Percentiles rank a stretch among this genome's conserved stretches.
Conservation (phyloP, 306 rosid species). For the Phaseolus lunatus region DNA sequence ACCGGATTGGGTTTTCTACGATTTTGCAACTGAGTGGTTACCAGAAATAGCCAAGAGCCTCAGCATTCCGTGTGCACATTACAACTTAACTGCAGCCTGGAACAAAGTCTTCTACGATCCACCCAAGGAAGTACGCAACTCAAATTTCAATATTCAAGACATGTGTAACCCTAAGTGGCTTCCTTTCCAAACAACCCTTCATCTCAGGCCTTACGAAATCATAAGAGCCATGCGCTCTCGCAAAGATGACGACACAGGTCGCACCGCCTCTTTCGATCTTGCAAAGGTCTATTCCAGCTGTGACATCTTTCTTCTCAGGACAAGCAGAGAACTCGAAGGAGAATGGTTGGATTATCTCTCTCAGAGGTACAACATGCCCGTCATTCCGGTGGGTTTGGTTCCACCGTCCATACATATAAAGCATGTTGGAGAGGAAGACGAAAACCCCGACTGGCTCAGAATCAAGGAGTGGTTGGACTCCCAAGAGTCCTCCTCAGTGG, state of each 20-base stretch:
- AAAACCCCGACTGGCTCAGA: conserved; percentile 41
- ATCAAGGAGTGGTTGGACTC: conserved; percentile 44
- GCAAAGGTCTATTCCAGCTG: not conserved
- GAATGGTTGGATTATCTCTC: conserved; percentile 5
- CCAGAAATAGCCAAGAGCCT: not conserved
- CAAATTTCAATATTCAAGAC: not conserved
- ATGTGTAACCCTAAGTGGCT: not conserved
- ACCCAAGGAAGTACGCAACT: too few relatives aligned
- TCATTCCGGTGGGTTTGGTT: not conserved
- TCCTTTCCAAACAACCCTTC: not conserved
- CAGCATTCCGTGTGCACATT: too few relatives aligned
- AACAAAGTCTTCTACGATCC: too few relatives aligned
- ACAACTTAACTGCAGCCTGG: too few relatives aligned
- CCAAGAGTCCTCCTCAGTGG: conserved; percentile 44
- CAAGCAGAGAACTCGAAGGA: conserved; percentile 1
- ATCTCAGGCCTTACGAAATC: not conserved
- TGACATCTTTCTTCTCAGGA: conserved; percentile 7
- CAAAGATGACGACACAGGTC: not conserved
- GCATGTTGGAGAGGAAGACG: not conserved
- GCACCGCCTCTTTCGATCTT: not conserved
- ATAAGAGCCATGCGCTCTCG: not conserved
- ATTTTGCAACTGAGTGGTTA: not conserved
- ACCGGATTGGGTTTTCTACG: not conserved
- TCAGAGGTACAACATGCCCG: not conserved
- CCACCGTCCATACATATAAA: not conserved